Evolutionary conservation across 1,284 basidiomycete genomes (phyloP), one percentile per base, ranked within the genome.

Genomic region (Ganoderma resinaceum): DNA sequence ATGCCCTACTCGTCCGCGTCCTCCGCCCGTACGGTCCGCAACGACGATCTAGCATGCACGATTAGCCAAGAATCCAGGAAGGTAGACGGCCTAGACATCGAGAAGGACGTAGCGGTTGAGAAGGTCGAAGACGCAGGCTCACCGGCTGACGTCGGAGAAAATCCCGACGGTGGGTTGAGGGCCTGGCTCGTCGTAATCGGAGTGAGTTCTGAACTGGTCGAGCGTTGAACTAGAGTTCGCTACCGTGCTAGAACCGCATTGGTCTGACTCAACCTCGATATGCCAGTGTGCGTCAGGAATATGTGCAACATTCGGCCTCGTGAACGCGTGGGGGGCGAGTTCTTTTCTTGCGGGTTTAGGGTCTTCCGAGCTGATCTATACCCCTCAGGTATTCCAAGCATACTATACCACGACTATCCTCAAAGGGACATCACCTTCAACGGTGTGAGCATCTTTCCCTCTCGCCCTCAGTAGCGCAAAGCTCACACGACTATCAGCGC

Each of bases 311-410:
- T 83, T 83, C 67, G 83, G 82, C 3, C 80, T 80, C 38, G 82
- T 83, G 16, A 84, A 84, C 68, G 78, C 82, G 0, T 85, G 82
- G 79, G 83, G 83, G 49, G 82, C 83, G 68, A 68, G 82, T 78
- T 40, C 4, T 31, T 26, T 18, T 3, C 40, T 38, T 9, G 5
- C 9, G 11, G 29, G 20, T 29, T 20, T 11, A 2, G 14, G 14
- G 6, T 31, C 43, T 40, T 31, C 43, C 2, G 14, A 20, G 7
- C 60, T 31, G 62, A 26, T 53, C 11, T 26, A 14, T 23, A 8
- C 31, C 14, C 33, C 6, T 2, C 65, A 82, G 83, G 81, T 82
- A 5, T 86, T 85, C 69, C 85, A 87, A 79, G 77, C 79, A 2
- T 83, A 84, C 67, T 86, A 86, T 70, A 76, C 82, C 64, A 74